These are phyloP conservation scores for Mucor plumbeus DNA, from an alignment of 371 early-diverging fungal species.

Conservation along the genomic window DNA sequence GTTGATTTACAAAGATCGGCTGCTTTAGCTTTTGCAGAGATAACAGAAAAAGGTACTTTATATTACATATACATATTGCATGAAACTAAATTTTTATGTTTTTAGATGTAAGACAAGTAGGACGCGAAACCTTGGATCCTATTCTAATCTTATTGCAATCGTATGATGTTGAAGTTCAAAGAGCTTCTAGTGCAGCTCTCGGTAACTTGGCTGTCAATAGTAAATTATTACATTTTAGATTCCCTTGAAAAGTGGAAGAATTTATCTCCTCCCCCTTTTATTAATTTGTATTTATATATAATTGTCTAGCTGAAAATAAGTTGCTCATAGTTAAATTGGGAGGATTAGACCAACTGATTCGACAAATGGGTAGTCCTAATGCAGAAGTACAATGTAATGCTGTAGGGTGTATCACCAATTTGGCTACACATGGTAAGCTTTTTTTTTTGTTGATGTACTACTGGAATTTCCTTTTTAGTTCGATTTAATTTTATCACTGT, in stretches of 20 bases:
- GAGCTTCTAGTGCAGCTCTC: constrained; percentile 88
- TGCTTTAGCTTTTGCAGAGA: constrained; percentile 91
- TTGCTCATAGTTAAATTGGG: constrained; percentile 85
- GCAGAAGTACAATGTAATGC: constrained; percentile 95
- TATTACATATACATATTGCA: not conserved
- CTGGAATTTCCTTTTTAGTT: not conserved
- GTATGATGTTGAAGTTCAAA: constrained; percentile 87
- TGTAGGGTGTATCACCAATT: constrained; percentile 95
- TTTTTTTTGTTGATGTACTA: not conserved
- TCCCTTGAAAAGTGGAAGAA: not conserved
- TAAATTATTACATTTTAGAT: constrained; percentile 39
- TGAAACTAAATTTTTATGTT: not conserved
- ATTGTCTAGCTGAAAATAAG: constrained; percentile 73
- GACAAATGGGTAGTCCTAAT: constrained; percentile 86
- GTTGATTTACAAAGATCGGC: constrained; percentile 89
- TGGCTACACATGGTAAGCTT: constrained; percentile 81
- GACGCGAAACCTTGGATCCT: constrained; percentile 81
- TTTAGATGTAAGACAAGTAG: constrained; percentile 77
- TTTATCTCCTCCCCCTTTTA: not conserved
- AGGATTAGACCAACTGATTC: constrained; percentile 87
- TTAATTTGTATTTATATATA: not conserved
- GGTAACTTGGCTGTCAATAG: constrained; percentile 90
- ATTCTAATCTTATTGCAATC: constrained; percentile 84
- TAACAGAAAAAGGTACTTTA: constrained; percentile 73
- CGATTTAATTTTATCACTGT: constrained; percentile 2